These are phyloP conservation scores for Saturnispora mendoncae DNA, from an alignment of 805 yeast genomes.

Conservation along the genomic window DNA sequence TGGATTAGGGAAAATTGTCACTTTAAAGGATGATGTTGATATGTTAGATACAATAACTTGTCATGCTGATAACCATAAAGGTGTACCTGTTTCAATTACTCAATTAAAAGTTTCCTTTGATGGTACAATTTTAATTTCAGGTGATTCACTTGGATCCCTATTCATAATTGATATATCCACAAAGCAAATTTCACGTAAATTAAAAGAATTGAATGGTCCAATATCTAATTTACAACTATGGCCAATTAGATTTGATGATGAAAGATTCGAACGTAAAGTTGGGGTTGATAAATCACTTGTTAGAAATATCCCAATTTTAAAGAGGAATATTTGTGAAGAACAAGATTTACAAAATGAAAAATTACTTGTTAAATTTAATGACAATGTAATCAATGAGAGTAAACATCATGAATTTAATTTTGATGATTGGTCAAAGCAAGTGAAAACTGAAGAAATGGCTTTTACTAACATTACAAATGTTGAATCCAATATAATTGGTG, in stretches of 20 bases:
- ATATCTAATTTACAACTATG: conserved; percentile 21
- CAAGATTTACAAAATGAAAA: conserved; percentile 36
- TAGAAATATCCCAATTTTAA: conserved; percentile 52
- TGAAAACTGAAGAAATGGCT: conserved; percentile 42
- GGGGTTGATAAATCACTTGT: conserved; percentile 28
- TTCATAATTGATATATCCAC: conserved; percentile 61
- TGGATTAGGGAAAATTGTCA: conserved; percentile 43
- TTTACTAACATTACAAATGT: conserved; percentile 38
- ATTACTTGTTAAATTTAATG: conserved; percentile 30
- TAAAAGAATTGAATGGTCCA: conserved; percentile 30
- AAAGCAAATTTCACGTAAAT: conserved; percentile 55
- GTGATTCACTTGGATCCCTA: conserved; percentile 64
- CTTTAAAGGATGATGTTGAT: conserved; percentile 42
- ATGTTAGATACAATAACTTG: conserved; percentile 44
- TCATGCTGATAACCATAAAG: conserved; percentile 29
- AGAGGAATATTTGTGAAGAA: conserved; percentile 44
- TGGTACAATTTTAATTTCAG: conserved; percentile 63
- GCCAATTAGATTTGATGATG: conserved; percentile 14
- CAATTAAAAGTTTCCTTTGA: conserved; percentile 58
- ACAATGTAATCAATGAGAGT: conserved; percentile 12
- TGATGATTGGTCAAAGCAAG: conserved; percentile 39
- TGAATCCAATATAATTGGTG: conserved; percentile 25
- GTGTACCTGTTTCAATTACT: conserved; percentile 35
- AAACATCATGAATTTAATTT: conserved; percentile 29
- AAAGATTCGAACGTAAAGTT: conserved; percentile 13